Evolutionary conservation across 1,284 basidiomycete species (phyloP), one percentile per base, ranked within the genome.

Genomic region (Marasmius tenuissimus): DNA sequence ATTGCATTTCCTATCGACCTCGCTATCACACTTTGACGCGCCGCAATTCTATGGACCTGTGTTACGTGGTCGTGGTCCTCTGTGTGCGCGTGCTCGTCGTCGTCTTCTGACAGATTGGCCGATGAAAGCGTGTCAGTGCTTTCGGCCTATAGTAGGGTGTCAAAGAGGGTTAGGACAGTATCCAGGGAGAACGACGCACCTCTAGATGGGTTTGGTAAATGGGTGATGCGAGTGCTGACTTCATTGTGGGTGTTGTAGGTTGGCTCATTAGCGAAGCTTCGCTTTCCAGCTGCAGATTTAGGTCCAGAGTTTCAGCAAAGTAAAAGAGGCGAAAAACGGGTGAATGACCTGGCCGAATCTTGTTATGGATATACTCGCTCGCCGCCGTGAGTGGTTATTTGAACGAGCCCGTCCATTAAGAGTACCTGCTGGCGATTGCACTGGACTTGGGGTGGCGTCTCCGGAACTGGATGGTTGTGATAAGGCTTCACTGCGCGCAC

Each of bases 71-170:
- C 75, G 59, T 78, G 75, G 61, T 86, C 83, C 57, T 81, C 79
- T 16, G 60, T 66, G 51, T 78, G 74, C 12, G 72, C 75, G 57
- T 73, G 66, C 35, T 74, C 78, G 58, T 77, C 69, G 20, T 72
- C 75, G 63, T 76, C 70, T 12, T 72, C 75, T 20, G 45, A 47
- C 18, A 76, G 76, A 4, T 70, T 73, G 10, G 72, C 75, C 42
- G 83, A 85, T 16, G 78, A 80, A 62, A 87, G 76, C 5, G 85
- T 86, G 64, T 81, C 80, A 27, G 75, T 76, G 66, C 83, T 84
- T 60, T 73, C 76, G 57, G 81, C 79, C 80, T 84, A 64, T 39
- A 57, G 57, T 37, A 57, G 45, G 49, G 59, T 67, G 59, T 65
- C 33, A 59, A 62, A 50, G 58, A 57, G 58, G 54, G 60, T 50